Percentiles rank a stretch among this genome's conserved stretches.
These are phyloP conservation scores for Coemansia sp. DNA, from an alignment of 192 early-diverging fungal species.

Conservation along the genomic window DNA sequence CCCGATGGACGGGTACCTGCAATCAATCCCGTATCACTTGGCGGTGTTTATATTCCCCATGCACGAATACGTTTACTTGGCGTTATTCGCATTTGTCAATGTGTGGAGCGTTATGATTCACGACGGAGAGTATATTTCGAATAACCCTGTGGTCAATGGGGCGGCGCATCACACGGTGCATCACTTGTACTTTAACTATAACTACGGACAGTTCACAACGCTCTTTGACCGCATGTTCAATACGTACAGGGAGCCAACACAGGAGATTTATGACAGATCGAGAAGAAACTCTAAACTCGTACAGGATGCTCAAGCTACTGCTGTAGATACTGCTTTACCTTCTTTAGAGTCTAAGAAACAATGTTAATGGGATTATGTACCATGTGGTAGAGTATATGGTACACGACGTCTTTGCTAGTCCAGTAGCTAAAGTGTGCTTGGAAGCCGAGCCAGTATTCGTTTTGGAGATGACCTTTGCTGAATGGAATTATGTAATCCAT, in stretches of 20 bases:
- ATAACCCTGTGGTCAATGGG: constrained; percentile 75
- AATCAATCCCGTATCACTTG: constrained; percentile 95
- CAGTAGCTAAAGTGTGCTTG: constrained; percentile 57
- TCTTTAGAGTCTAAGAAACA: constrained; percentile 29
- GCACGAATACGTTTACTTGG: constrained; percentile 89
- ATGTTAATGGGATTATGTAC: constrained; percentile 16
- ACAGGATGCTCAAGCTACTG: constrained; percentile 67
- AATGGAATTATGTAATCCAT: constrained; percentile 59
- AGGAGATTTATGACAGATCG: constrained; percentile 67
- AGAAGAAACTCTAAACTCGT: constrained; percentile 65
- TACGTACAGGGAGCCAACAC: constrained; percentile 70
- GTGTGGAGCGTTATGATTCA: constrained; percentile 98
- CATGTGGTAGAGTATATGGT: constrained; percentile 53
- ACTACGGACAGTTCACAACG: constrained; percentile 98
- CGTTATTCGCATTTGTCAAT: constrained; percentile 86
- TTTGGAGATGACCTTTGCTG: constrained; percentile 48
- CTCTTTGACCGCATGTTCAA: constrained; percentile 84
- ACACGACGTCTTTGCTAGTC: constrained; percentile 47
- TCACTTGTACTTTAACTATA: constrained; percentile 99
- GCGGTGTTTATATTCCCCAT: constrained; percentile 92
- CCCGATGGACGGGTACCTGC: constrained; percentile 90
- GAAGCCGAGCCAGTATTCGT: constrained; percentile 59
- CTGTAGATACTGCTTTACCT: constrained; percentile 60
- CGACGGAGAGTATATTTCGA: constrained; percentile 83
- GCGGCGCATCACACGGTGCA: constrained; percentile 98